phyloP scores from a whole-genome alignment of 108 stramenopile species.

The Discostella pseudostelligera region DNA sequence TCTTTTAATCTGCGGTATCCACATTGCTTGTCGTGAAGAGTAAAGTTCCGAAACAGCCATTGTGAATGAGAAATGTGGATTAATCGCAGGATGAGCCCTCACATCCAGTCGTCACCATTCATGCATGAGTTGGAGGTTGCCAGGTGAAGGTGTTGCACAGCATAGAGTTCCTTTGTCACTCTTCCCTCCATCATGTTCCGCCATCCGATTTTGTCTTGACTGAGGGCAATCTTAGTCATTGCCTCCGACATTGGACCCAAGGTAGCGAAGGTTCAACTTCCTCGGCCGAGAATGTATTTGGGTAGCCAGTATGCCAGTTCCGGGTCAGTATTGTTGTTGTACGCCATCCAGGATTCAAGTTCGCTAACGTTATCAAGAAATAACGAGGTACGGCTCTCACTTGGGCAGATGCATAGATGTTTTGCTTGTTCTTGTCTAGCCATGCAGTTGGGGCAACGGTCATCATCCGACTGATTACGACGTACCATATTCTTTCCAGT shows the following conservation, averaged over 20 bases:
- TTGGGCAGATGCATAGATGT: background rate
- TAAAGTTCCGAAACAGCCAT: slow-evolving; percentile 3
- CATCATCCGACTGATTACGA: no score
- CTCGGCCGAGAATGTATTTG: background rate
- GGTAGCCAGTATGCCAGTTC: background rate
- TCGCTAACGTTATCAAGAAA: background rate
- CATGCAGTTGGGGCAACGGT: background rate
- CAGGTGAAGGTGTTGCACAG: background rate
- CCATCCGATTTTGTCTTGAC: background rate
- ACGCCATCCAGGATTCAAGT: background rate
- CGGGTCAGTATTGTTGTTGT: background rate
- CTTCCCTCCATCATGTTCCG: background rate
- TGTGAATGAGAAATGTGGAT: slow-evolving; percentile 3
- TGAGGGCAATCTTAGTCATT: no score
- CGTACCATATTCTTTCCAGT: no score
- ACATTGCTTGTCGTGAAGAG: background rate
- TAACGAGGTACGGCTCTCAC: background rate
- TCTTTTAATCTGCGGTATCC: background rate
- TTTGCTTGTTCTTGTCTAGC: background rate
- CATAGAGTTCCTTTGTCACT: background rate
- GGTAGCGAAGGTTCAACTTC: no score
- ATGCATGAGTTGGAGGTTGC: background rate
- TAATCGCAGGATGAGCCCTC: background rate
- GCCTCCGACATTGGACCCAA: no score
- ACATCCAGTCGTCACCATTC: background rate